These are phyloP conservation scores for Boletus vinaceobasis DNA, from an alignment of 768 basidiomycete genomes.

Conservation along the genomic window DNA sequence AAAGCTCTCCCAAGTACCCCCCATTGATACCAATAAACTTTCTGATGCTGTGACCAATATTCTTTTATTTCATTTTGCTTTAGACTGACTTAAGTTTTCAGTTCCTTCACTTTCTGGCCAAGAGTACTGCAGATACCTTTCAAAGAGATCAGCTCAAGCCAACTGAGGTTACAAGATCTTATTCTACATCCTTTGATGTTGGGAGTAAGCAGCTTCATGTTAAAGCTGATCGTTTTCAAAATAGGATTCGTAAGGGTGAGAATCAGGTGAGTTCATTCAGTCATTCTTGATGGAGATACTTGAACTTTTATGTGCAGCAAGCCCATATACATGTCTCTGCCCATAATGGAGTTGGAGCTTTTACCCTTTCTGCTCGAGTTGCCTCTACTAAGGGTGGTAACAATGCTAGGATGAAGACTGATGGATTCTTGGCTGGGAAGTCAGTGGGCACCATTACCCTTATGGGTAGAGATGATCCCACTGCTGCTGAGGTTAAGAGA, in stretches of 20 bases:
- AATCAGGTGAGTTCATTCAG: constrained; percentile 35
- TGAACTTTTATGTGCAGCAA: constrained; percentile 9
- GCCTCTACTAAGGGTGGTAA: constrained; percentile 6
- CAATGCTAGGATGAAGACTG: constrained; percentile 20
- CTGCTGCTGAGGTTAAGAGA: constrained; percentile 52
- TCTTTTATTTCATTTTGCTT: background rate
- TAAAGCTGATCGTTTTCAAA: constrained; percentile 28
- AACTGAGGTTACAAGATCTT: constrained; percentile 19
- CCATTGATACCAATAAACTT: constrained; percentile 27
- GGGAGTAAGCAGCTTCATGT: constrained; percentile 15
- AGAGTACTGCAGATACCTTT: constrained; percentile 22
- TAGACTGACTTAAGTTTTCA: constrained; percentile 4
- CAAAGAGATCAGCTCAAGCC: constrained; percentile 30
- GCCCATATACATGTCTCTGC: constrained; percentile 23
- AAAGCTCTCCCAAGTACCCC: constrained; percentile 18
- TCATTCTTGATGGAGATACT: background rate
- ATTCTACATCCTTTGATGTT: constrained; percentile 11
- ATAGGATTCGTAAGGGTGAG: constrained; percentile 28
- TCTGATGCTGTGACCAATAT: constrained; percentile 16
- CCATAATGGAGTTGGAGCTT: constrained; percentile 18
- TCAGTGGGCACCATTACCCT: constrained; percentile 39
- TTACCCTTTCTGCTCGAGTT: constrained; percentile 21
- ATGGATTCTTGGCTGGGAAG: constrained; percentile 31
- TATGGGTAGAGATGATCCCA: constrained; percentile 54
- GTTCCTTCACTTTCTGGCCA: constrained; percentile 28